Base-by-base conservation (phyloP, 2,329 filamentous ascomycete species). In the Pseudogymnoascus sp. region DNA sequence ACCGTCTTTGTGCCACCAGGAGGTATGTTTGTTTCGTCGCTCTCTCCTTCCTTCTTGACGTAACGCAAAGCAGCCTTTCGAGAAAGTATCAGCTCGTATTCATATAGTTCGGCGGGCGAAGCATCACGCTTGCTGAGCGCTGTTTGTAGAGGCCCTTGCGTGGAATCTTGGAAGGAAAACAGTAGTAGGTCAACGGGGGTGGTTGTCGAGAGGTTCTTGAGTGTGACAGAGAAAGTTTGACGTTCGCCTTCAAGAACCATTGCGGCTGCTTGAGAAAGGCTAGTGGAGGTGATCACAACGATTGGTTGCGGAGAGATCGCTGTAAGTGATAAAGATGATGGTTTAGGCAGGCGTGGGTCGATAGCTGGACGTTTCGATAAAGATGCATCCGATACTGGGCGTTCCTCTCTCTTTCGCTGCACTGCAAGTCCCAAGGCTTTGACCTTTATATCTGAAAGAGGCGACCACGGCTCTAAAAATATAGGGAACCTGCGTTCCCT, bases 231-330 rank as follows among this genome's bases (percentile, higher is more conserved):
- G 71, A 97, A 96, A 0, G 80, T 79, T 69, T 87, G 87, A 21
- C 83, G 84, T 75, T 99, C 93, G 47, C 95, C 95, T 76, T 97
- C 93, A 5, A 99, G 80, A 10, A 99, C 83, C 92, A 96, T 97
- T 36, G 96, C 79, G 9, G 91, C 90, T 21, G 89, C 90, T 71
- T 97, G 93, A 0, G 89, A 85, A 1, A 97, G 80, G 11, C 88
- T 91, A 3, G 88, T 89, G 7, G 87, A 87, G 71, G 90, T 88
- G 19, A 97, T 82, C 2, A 87, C 78, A 3, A 97, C 78, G 3
- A 90, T 77, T 5, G 95, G 95, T 73, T 97, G 91, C 50, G 86
- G 80, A 2, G 86, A 82, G 64, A 97, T 92, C 23, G 96, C 90
- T 62, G 84, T 91, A 44, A 96, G 80, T 23, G 81, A 79, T 59